Evolutionary conservation across 345 rosid species (phyloP).

Genomic region (Brassica carinata): DNA sequence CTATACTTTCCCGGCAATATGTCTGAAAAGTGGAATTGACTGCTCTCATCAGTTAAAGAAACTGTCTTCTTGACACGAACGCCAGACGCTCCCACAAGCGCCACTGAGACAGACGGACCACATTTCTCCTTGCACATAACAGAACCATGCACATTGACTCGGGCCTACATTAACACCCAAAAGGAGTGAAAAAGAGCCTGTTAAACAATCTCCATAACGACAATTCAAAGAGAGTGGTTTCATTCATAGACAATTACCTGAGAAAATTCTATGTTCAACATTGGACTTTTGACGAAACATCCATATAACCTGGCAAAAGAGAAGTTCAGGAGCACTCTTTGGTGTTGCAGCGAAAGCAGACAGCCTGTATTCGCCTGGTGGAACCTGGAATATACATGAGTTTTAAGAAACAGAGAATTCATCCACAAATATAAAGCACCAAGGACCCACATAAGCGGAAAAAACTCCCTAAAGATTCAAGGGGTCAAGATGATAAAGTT

Average conservation of each 20-base stretch:
- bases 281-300: slow-evolving; percentile 72
- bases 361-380: slow-evolving; percentile 83
- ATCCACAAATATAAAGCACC: slow-evolving; percentile 6
- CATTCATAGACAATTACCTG: slow-evolving; percentile 54
- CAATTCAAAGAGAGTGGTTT: slow-evolving; percentile 1
- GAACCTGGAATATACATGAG: slow-evolving; percentile 58
- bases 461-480: slow-evolving; percentile 12
- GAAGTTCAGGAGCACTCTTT: slow-evolving; percentile 60
- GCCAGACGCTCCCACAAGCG: slow-evolving; percentile 57
- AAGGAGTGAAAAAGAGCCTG: background rate
- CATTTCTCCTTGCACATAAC: slow-evolving; percentile 91
- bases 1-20: slow-evolving; percentile 81
- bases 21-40: slow-evolving; percentile 65
- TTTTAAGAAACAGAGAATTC: slow-evolving; percentile 2
- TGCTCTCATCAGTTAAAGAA: slow-evolving; percentile 57
- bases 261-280: slow-evolving; percentile 70
- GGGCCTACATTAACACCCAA: slow-evolving; percentile 53
- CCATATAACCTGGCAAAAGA: slow-evolving; percentile 66
- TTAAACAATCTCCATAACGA: slow-evolving; percentile 11
- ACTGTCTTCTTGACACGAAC: slow-evolving; percentile 54
- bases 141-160: slow-evolving; percentile 75
- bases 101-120: slow-evolving; percentile 66
- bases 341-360: slow-evolving; percentile 76
- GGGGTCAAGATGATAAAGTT: slow-evolving; percentile 3
- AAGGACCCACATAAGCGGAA: background rate